Conservation (phyloP, 75 land plant genomes). For the Cryptomeria japonica region DNA sequence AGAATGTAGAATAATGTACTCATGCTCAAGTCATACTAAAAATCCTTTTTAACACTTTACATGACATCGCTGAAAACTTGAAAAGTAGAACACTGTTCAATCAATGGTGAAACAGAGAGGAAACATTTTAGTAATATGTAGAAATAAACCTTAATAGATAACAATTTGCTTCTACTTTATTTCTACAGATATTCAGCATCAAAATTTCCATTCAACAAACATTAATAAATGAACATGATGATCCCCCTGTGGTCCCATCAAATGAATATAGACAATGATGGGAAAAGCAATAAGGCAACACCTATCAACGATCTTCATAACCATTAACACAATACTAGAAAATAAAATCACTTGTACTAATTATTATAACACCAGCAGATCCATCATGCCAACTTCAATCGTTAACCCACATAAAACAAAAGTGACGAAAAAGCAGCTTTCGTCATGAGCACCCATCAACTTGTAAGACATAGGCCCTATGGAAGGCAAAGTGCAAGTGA, state of each 20-base stretch:
- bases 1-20: background rate
- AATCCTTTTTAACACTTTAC: background rate
- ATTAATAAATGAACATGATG: background rate
- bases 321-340: background rate
- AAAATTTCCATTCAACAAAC: background rate
- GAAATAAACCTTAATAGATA: background rate
- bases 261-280: background rate
- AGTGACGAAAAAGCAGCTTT: background rate
- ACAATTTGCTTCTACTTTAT: background rate
- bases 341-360: too few relatives aligned
- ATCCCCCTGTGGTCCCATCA: background rate
- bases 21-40: background rate
- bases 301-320: background rate
- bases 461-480: background rate
- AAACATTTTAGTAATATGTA: background rate
- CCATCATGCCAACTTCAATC: background rate
- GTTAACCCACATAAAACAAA: background rate
- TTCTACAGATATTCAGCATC: background rate
- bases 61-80: background rate
- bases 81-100: conserved; percentile 3
- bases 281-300: background rate
- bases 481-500: background rate
- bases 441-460: background rate
- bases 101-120: background rate
- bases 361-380: too few relatives aligned